These are phyloP conservation scores for Hordeum vulgare DNA, from an alignment of 176 grass and related monocot genomes.

Conservation along the genomic window MorexV3_pseudomolecules_assembly NC_058522.1:496872725-496873224, in stretches of 20 bases:
- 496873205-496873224: constrained; percentile 98
- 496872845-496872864: neutral
- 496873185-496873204: constrained; percentile 98
- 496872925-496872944: neutral
- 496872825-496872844: neutral
- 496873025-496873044: neutral
- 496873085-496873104: neutral
- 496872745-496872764: constrained; percentile 95
- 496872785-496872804: constrained; percentile 35
- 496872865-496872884: neutral
- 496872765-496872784: constrained; percentile 91
- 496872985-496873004: neutral
- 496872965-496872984: neutral
- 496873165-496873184: constrained; percentile 95
- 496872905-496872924: neutral
- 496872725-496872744: constrained; percentile 98
- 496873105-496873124: neutral
- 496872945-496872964: neutral
- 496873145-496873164: constrained; percentile 62
- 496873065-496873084: neutral
- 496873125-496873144: neutral
- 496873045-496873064: neutral
- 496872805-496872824: neutral
- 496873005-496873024: neutral
- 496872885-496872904: neutral